phyloP scores from a whole-genome alignment of 129 eudicot species.

The Chrysanthemum seticuspe region DNA sequence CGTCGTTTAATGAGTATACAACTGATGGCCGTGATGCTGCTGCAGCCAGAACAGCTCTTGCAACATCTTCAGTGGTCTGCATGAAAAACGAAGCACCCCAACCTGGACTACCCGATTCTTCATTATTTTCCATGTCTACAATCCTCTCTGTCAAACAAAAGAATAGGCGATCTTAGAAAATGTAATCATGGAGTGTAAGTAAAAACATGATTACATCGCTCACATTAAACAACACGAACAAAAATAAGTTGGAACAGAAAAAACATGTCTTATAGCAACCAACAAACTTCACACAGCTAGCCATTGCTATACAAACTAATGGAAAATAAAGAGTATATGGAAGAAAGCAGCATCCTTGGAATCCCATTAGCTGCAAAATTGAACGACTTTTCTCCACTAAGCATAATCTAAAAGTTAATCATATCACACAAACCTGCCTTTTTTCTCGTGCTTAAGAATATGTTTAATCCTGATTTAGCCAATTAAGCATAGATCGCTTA shows the following conservation, averaged over 20 bases:
- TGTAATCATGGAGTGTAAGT: too few relatives aligned
- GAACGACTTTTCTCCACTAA: too few relatives aligned
- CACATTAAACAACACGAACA: too few relatives aligned
- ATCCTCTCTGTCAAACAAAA: constrained; percentile 29
- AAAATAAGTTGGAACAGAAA: too few relatives aligned
- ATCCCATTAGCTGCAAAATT: too few relatives aligned
- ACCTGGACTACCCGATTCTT: constrained; percentile 68
- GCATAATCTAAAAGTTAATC: background rate
- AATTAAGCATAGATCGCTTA: constrained; percentile 4
- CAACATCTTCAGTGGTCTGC: constrained; percentile 88
- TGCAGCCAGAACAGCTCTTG: constrained; percentile 73
- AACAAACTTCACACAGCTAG: too few relatives aligned
- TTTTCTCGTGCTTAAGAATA: background rate
- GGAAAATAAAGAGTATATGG: too few relatives aligned
- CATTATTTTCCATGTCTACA: constrained; percentile 57
- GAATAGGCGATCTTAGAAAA: background rate
- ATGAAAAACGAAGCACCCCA: constrained; percentile 78
- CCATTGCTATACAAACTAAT: too few relatives aligned
- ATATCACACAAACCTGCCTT: background rate
- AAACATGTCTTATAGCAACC: too few relatives aligned
- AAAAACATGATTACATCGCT: too few relatives aligned
- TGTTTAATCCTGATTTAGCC: background rate
- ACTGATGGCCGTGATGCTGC: constrained; percentile 64
- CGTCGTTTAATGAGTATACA: constrained; percentile 72
- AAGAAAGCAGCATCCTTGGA: too few relatives aligned